Evolutionary conservation across 2,329 filamentous ascomycete species (phyloP).

Genomic region (Cladobotryum mycophilum): DNA sequence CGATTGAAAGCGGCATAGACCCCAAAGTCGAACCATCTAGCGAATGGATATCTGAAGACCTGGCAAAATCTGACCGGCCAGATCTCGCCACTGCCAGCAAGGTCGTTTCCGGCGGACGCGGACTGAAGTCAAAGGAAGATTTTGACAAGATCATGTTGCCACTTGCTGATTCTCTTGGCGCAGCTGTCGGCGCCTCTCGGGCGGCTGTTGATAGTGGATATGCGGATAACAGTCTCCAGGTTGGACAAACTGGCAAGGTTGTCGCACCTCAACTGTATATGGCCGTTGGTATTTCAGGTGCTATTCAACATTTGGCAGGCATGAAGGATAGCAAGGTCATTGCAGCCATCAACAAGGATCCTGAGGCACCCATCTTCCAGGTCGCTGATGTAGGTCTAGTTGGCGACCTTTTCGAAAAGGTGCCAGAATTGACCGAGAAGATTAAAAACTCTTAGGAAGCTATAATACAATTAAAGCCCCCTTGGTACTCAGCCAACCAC

Average conservation of each 20-base stretch:
- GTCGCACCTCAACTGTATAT: slow-evolving; percentile 94
- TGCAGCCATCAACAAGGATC: slow-evolving; percentile 96
- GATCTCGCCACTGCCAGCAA: slow-evolving; percentile 83
- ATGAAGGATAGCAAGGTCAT: slow-evolving; percentile 99
- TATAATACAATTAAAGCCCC: slow-evolving; percentile 15
- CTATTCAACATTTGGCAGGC: slow-evolving; percentile 95
- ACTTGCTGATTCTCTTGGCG: slow-evolving; percentile 84
- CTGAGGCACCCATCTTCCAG: slow-evolving; percentile 96
- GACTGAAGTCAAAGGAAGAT: slow-evolving; percentile 95
- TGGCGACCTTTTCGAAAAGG: slow-evolving; percentile 90
- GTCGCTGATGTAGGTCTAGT: slow-evolving; percentile 94
- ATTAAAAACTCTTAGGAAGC: slow-evolving; percentile 53
- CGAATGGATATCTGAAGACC: slow-evolving; percentile 91
- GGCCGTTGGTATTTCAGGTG: slow-evolving; percentile 91
- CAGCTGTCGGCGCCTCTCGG: slow-evolving; percentile 91
- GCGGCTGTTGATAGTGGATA: slow-evolving; percentile 96
- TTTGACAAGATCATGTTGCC: slow-evolving; percentile 91
- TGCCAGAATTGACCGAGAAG: slow-evolving; percentile 95
- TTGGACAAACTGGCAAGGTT: slow-evolving; percentile 98
- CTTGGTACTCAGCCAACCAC: slow-evolving; percentile 34
- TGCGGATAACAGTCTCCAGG: slow-evolving; percentile 95
- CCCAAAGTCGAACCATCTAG: slow-evolving; percentile 66
- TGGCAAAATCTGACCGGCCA: slow-evolving; percentile 88
- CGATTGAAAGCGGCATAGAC: slow-evolving; percentile 76
- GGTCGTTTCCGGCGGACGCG: slow-evolving; percentile 90